These are phyloP conservation scores for Ophiostoma australiae DNA, from an alignment of 2,329 filamentous ascomycete genomes.

Conservation along the genomic window DNA sequence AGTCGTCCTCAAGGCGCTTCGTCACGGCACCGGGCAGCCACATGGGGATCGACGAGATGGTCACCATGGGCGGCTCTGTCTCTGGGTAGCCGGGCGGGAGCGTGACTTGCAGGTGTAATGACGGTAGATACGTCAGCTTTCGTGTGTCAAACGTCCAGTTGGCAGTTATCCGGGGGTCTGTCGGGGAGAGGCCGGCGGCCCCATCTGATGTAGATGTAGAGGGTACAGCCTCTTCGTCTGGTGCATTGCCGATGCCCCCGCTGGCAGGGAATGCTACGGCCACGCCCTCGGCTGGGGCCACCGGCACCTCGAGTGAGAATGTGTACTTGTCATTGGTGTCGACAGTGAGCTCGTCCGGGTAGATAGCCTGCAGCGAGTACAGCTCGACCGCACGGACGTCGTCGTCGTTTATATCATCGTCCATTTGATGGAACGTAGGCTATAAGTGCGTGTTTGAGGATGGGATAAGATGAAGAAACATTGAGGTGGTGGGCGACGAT, in stretches of 20 bases:
- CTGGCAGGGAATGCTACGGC: conserved; percentile 54
- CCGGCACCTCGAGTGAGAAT: conserved; percentile 54
- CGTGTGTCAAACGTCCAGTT: conserved; percentile 40
- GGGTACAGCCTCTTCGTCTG: neutral
- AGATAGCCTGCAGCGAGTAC: conserved; percentile 58
- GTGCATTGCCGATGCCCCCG: conserved; percentile 33
- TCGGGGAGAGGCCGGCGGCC: neutral
- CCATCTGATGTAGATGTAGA: conserved; percentile 18
- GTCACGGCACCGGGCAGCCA: conserved; percentile 53
- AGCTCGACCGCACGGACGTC: conserved; percentile 56
- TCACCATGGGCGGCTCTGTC: conserved; percentile 46
- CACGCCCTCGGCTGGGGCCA: conserved; percentile 50
- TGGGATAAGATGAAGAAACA: neutral
- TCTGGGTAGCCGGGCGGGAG: conserved; percentile 57
- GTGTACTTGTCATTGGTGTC: conserved; percentile 42
- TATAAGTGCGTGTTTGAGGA: neutral
- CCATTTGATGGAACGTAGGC: neutral
- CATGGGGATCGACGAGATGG: conserved; percentile 49
- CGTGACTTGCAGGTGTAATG: conserved; percentile 49
- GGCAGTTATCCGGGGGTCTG: neutral
- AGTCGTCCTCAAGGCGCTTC: conserved; percentile 48
- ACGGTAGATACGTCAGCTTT: conserved; percentile 53
- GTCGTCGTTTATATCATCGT: conserved; percentile 37
- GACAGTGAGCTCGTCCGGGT: conserved; percentile 54
- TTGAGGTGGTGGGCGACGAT: neutral